Evolutionary conservation across 169 alveolate genomes (phyloP).

Genomic region (Amoebophrya sp.): DNA sequence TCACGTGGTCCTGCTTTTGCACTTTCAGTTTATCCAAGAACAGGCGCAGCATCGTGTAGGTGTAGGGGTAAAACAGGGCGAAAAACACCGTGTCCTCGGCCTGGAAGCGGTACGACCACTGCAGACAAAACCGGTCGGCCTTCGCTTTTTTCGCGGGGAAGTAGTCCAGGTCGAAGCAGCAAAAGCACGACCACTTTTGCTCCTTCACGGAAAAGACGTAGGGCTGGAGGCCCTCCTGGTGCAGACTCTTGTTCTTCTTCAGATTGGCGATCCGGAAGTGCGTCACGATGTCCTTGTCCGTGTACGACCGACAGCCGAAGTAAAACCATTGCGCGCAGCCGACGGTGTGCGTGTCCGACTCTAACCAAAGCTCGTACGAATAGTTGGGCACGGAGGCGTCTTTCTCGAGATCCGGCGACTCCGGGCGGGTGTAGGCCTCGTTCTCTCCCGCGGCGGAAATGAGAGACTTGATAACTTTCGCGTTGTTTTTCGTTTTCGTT

Average conservation of each 20-base stretch:
- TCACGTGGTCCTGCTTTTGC: not conserved
- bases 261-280: constrained; percentile 6
- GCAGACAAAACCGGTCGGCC: not conserved
- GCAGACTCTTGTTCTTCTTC: not conserved
- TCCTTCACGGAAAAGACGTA: not conserved
- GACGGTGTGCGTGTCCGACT: not conserved
- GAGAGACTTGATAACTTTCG: too few species aligned
- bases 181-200: not conserved
- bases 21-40: not conserved
- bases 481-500: too few species aligned
- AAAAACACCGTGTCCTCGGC: not conserved
- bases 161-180: not conserved
- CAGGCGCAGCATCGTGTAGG: not conserved
- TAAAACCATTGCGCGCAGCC: constrained; percentile 3
- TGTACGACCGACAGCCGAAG: not conserved
- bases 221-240: constrained; percentile 12
- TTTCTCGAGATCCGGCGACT: too few species aligned
- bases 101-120: not conserved
- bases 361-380: constrained; percentile 13
- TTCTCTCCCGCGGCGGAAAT: too few species aligned
- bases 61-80: constrained; percentile 18
- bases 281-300: not conserved
- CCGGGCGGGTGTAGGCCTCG: too few species aligned
- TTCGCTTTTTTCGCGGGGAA: not conserved
- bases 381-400: not conserved